Conservation (phyloP, 1,284 basidiomycete genomes). For the Cryptococcus amylolentus region DNA sequence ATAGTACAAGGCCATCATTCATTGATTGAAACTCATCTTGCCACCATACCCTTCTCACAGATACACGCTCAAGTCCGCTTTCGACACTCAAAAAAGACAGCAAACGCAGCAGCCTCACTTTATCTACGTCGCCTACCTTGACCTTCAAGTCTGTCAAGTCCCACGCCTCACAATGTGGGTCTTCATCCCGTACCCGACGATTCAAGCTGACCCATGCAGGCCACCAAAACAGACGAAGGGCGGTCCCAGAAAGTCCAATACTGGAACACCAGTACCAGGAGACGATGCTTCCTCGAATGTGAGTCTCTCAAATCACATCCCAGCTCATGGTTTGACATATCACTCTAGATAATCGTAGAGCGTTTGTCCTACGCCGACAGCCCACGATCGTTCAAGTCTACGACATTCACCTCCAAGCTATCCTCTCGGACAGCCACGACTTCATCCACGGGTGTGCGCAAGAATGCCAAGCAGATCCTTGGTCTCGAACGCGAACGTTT, state of each 20-base stretch:
- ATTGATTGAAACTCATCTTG: no score
- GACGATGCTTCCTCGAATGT: slow-evolving; percentile 16
- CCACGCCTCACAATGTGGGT: no score
- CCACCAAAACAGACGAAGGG: slow-evolving; percentile 13
- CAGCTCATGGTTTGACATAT: not conserved
- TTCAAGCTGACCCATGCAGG: slow-evolving; percentile 6
- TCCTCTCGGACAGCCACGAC: slow-evolving; percentile 36
- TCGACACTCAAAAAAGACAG: no score
- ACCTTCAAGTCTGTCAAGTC: no score
- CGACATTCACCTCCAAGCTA: slow-evolving; percentile 33
- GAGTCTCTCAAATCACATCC: not conserved
- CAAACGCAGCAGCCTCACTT: no score
- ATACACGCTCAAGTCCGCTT: no score
- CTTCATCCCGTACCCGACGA: no score
- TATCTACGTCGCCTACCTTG: no score
- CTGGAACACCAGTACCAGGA: slow-evolving; percentile 32
- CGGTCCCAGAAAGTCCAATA: slow-evolving; percentile 37
- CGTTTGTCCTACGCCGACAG: slow-evolving; percentile 39
- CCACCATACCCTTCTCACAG: no score
- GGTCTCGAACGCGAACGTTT: slow-evolving; percentile 44
- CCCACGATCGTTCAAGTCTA: slow-evolving; percentile 44
- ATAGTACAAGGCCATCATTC: no score
- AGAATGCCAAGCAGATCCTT: slow-evolving; percentile 48
- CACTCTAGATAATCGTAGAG: slow-evolving; percentile 31
- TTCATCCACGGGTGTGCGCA: slow-evolving; percentile 30